These are phyloP conservation scores for Stentor coeruleus DNA, from an alignment of 73 alveolate genomes.

Conservation along the genomic window DNA sequence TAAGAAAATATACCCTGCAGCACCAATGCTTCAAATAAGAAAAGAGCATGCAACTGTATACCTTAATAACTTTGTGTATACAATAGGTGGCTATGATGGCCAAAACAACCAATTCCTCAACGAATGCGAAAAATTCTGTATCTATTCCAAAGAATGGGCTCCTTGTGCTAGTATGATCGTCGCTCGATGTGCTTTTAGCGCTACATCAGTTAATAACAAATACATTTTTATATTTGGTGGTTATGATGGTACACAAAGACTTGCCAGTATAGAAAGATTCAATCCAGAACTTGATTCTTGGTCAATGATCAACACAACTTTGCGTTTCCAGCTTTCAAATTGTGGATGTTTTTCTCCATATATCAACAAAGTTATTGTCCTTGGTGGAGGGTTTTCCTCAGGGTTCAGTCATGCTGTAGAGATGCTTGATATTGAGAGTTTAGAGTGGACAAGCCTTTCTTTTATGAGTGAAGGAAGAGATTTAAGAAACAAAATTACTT, in stretches of 20 bases:
- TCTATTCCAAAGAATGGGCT: slow-evolving; percentile 56
- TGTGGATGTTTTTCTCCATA: slow-evolving; percentile 78
- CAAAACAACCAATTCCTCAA: slow-evolving; percentile 50
- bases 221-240: slow-evolving; percentile 82
- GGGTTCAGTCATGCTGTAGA: slow-evolving; percentile 76
- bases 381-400: slow-evolving; percentile 85
- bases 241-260: slow-evolving; percentile 78
- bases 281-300: slow-evolving; percentile 50
- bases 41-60: slow-evolving; percentile 85
- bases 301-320: slow-evolving; percentile 46
- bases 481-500: slow-evolving; percentile 70
- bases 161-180: slow-evolving; percentile 64
- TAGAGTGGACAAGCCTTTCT: slow-evolving; percentile 52
- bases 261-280: slow-evolving; percentile 71
- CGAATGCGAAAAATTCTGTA: slow-evolving; percentile 61
- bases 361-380: slow-evolving; percentile 60
- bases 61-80: slow-evolving; percentile 60
- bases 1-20: slow-evolving; percentile 32
- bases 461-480: slow-evolving; percentile 88
- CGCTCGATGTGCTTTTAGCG: slow-evolving; percentile 74
- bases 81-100: slow-evolving; percentile 92
- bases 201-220: slow-evolving; percentile 64
- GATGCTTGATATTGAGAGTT: slow-evolving; percentile 56
- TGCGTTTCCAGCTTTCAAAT: slow-evolving; percentile 63
- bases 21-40: slow-evolving; percentile 66